phyloP scores from a whole-genome alignment of 306 rosid genomes.

The Quercus rubra region DNA sequence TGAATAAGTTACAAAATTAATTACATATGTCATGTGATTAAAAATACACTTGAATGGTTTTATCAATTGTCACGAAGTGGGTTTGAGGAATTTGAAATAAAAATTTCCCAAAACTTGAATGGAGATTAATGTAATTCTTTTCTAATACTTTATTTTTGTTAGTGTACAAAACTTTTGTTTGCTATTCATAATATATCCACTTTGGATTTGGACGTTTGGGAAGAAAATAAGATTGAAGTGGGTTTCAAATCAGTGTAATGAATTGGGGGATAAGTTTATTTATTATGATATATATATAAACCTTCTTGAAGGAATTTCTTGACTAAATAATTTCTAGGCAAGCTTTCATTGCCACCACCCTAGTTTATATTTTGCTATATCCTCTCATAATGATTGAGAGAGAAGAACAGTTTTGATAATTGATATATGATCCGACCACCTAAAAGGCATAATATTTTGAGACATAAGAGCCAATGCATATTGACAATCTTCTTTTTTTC shows the following conservation, averaged over 20 bases:
- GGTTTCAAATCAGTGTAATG: neutral
- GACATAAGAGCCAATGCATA: neutral
- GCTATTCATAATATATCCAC: neutral
- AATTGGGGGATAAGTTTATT: neutral
- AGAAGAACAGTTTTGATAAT: constrained; percentile 14
- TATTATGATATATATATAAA: neutral
- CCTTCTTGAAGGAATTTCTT: neutral
- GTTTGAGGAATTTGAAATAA: too few relatives aligned
- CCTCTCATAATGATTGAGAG: neutral
- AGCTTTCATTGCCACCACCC: neutral
- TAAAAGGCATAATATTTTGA: neutral
- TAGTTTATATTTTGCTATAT: neutral
- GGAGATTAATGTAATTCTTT: too few relatives aligned
- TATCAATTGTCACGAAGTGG: too few relatives aligned
- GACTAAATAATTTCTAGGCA: neutral
- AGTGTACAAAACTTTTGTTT: neutral
- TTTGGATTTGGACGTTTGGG: neutral
- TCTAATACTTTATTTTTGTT: neutral
- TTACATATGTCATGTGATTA: too few relatives aligned
- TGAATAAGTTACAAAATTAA: too few relatives aligned
- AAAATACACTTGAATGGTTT: too few relatives aligned
- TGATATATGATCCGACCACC: constrained; percentile 13
- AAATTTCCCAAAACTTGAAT: too few relatives aligned
- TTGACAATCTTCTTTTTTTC: neutral
- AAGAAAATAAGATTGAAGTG: neutral